Evolutionary conservation across 2,329 filamentous ascomycete species (phyloP), one percentile per base, ranked within the genome.

Genomic region (Talaromyces funiculosus): DNA sequence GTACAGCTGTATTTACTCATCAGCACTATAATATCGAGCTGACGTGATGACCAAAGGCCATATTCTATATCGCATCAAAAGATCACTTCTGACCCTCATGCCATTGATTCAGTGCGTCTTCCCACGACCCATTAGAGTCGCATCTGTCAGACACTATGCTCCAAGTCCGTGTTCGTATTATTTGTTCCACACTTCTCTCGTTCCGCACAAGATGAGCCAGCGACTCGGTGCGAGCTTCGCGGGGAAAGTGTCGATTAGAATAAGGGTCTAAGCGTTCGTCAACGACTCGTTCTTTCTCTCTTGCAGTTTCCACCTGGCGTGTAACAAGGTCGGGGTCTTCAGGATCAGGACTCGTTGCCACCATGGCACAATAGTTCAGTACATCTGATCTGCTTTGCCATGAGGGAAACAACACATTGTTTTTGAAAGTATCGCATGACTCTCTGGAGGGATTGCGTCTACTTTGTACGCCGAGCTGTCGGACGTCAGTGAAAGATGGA

Each of bases 181-280:
- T 96, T 89, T 59, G 88, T 88, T 72, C 90, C 88, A 74, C 86
- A 78, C 33, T 92, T 86, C 74, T 96, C 85, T 71, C 84, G 81
- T 72, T 90, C 81, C 62, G 82, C 80, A 74, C 92, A 80, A 65
- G 82, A 86, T 53, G 82, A 9, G 91, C 92, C 63, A 99, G 73
- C 53, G 83, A 84, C 75, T 97, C 90, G 0, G 92, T 94, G 64
- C 92, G 82, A 14, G 90, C 82, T 76, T 97, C 92, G 18, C 67
- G 69, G 6, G 74, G 75, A 86, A 93, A 93, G 72, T 90, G 96
- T 24, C 93, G 81, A 6, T 81, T 89, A 9, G 89, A 92, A 72
- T 99, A 99, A 1, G 94, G 94, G 77, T 99, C 94, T 61, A 97
- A 73, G 60, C 94, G 81, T 76, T 97, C 94, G 72, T 97, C 85